phyloP scores from a whole-genome alignment of 1,284 basidiomycete species.

The Ustilago cynodontis region DNA sequence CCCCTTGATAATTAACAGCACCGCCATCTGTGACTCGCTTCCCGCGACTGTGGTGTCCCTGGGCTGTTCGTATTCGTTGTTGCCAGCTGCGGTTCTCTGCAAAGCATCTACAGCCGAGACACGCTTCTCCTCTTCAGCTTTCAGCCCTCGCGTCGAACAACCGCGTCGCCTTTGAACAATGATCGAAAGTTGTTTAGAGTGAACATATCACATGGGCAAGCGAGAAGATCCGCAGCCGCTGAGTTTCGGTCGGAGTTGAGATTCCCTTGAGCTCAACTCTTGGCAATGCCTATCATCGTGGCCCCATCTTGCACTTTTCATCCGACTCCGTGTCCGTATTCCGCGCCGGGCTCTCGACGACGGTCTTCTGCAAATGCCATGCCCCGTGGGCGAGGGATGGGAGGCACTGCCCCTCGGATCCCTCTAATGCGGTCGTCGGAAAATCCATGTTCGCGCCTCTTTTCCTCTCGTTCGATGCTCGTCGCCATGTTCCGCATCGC shows the following conservation, averaged over 20 bases:
- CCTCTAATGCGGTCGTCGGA: conserved; percentile 17
- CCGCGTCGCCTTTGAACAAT: background rate
- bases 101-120: conserved; percentile 24
- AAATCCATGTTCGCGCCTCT: conserved; percentile 4
- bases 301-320: background rate
- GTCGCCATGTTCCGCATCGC: conserved; percentile 2
- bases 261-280: conserved; percentile 1
- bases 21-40: background rate
- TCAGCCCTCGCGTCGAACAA: background rate
- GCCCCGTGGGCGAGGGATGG: too few species aligned
- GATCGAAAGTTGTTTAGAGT: background rate
- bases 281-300: background rate
- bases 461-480: background rate
- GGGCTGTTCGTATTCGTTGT: background rate
- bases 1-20: too few species aligned
- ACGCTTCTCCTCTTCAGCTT: conserved; percentile 7
- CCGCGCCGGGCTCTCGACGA: too few species aligned
- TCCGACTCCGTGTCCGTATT: background rate
- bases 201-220: conserved; percentile 8
- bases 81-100: conserved; percentile 1
- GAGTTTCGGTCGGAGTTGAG: conserved; percentile 18
- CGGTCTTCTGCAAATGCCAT: background rate
- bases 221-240: conserved; percentile 11
- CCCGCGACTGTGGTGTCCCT: conserved; percentile 13
- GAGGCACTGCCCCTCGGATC: conserved; percentile 11